Percentiles rank a stretch among this genome's conserved stretches.
These are phyloP conservation scores for Ogataea kodamae DNA, from an alignment of 805 yeast species.

Conservation along the genomic window DNA sequence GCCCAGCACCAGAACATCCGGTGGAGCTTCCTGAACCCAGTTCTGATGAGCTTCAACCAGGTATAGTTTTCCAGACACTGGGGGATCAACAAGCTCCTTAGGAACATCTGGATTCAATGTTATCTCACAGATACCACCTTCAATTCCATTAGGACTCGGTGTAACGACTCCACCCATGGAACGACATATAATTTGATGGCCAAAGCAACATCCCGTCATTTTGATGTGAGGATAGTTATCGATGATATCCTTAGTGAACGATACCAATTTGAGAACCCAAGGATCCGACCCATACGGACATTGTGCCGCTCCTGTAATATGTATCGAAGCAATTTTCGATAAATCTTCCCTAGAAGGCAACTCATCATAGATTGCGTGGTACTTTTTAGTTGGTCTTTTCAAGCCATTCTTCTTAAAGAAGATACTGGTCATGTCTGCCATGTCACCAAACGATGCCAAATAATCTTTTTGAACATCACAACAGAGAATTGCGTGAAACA, in stretches of 20 bases:
- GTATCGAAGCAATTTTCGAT: conserved; percentile 36
- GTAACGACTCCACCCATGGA: conserved; percentile 60
- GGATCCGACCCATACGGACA: conserved; percentile 42
- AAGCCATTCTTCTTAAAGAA: conserved; percentile 12
- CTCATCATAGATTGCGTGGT: conserved; percentile 9
- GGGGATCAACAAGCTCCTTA: conserved; percentile 1
- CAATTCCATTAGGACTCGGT: conserved; percentile 67
- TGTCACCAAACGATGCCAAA: conserved; percentile 5
- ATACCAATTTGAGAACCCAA: conserved; percentile 42
- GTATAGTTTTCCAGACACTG: conserved; percentile 3
- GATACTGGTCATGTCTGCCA: conserved; percentile 9
- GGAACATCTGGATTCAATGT: conserved; percentile 34
- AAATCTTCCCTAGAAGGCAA: conserved; percentile 26
- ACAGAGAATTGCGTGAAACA: conserved; percentile 8
- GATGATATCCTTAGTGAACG: conserved; percentile 29
- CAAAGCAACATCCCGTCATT: conserved; percentile 75
- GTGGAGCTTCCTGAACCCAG: conserved; percentile 11
- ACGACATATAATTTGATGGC: conserved; percentile 75
- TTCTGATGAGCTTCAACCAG: conserved; percentile 12
- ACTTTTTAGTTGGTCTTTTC: conserved; percentile 11
- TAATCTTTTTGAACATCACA: conserved; percentile 9
- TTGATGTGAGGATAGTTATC: conserved; percentile 36
- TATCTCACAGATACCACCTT: conserved; percentile 57
- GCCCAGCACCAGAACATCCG: conserved; percentile 5
- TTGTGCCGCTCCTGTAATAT: conserved; percentile 50